Base-by-base conservation (phyloP, 768 basidiomycete species). In the Termitomyces heimii region DNA sequence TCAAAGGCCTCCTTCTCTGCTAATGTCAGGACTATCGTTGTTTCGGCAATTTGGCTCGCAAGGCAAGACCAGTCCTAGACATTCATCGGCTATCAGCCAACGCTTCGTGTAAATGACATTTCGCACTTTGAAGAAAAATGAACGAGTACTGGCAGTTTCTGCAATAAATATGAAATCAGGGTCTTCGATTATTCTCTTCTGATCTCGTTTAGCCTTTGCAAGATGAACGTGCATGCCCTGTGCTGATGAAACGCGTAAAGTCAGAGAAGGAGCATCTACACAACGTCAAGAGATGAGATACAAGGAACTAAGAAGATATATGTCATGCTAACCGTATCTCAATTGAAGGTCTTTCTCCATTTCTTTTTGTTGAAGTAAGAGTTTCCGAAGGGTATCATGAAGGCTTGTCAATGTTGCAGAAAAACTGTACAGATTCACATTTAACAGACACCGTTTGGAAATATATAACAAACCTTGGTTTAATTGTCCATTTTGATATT, bases 211-310 rank as follows among this genome's bases (percentile, higher is more conserved):
- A 5, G 78, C 72, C 62, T 79, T 82, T 28, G 78, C 75, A 28
- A 93, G 71, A 60, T 92, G 91, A 42, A 92, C 79, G 66, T 89
- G 87, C 77, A 86, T 82, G 5, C 92, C 92, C 44, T 85, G 82
- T 10, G 78, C 77, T 18, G 84, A 78, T 0, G 81, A 86, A 26
- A 83, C 81, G 39, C 89, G 84, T 45, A 94, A 75, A 13, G 88
- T 85, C 59, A 93, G 65, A 13, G 91, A 91, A 24, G 87, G 83
- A 1, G 85, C 81, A 70, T 74, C 91, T 93, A 51, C 10, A 47
- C 44, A n/a, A 12, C 18, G 31, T 52, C 29, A 56, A 34, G 58
- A 53, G 31, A 42, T 35, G 29, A 40, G 20, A 31, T 32, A 45
- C 31, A 34, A 18, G n/a, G 37, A 46, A 24, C 47, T 20, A 10